Evolutionary conservation across 306 rosid genomes (phyloP), one percentile per base, ranked within the genome.

Genomic region (Medicago ruthenica): DNA sequence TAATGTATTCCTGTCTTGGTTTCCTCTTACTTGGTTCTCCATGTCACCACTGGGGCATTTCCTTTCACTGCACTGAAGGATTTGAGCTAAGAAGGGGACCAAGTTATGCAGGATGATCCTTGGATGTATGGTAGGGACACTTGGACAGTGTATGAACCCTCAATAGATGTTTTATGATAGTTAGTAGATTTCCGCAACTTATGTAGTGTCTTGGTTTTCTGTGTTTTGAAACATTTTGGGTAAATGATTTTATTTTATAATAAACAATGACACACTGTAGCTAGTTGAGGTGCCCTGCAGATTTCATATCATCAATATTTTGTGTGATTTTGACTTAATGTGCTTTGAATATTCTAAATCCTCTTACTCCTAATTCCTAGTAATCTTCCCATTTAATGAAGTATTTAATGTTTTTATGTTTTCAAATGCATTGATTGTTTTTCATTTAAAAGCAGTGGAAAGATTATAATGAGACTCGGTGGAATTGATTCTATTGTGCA

Each of bases 1-100:
- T 88, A 80, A 76, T 88, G 58, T 45, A 78, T 85, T 76, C 87
- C 85, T 87, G 88, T 84, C 89, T 86, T 73, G 82, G 96, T 87
- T 86, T 83, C 90, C 89, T 88, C 86, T 83, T 87, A 83, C 80
- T 85, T 85, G 79, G 89, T 85, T 78, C 86, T 85, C 84, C 83
- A 83, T 68, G 67, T 85, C 76, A 18, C 74, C 81, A 79, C 84
- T 47, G 78, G 87, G 81, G 75, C 83, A 74, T 82, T 74, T 79
- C 83, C 80, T 80, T 85, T 55, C 82, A 71, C 84, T 75, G 78
- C 85, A 81, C 78, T 78, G 67, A 67, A 78, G 88, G 91, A 84
- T 74, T 69, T 83, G 89, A 87, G 85, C 84, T 89, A 83, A 83
- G 86, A 85, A 79, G 86, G 86, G 86, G 86, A 85, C 85, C 90